Evolutionary conservation across 2,329 filamentous ascomycete species (phyloP).

Genomic region (Plectosphaerella sp.): DNA sequence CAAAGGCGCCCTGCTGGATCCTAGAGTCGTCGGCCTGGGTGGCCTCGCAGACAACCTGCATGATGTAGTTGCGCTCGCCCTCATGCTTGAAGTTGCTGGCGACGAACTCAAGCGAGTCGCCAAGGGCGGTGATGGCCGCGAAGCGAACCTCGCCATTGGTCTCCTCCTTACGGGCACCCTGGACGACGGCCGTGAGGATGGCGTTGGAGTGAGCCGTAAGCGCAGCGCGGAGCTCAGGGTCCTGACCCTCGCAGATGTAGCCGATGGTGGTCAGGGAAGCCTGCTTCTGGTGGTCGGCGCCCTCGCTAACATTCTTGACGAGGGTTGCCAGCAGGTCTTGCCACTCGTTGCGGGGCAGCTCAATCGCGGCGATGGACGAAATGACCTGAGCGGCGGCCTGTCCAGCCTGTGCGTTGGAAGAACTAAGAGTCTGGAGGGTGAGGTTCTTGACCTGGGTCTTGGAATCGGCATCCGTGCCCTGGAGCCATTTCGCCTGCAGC

Average conservation of each 20-base stretch:
- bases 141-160: constrained; percentile 84
- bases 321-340: constrained; percentile 81
- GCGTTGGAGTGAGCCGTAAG: constrained; percentile 89
- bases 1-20: constrained; percentile 94
- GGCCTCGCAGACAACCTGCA: constrained; percentile 99
- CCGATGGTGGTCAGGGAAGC: constrained; percentile 93
- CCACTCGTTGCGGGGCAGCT: constrained; percentile 92
- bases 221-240: constrained; percentile 76
- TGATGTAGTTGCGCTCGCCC: constrained; percentile 99
- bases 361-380: constrained; percentile 89
- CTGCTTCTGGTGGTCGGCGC: constrained; percentile 86
- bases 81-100: constrained; percentile 98
- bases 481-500: constrained; percentile 90
- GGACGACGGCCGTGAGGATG: constrained; percentile 94
- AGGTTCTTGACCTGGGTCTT: constrained; percentile 86
- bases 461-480: constrained; percentile 73
- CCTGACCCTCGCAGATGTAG: constrained; percentile 96
- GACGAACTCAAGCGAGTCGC: constrained; percentile 96
- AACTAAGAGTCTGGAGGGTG: constrained; percentile 81
- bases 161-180: constrained; percentile 96
- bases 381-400: constrained; percentile 92
- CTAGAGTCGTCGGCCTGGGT: constrained; percentile 88
- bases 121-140: constrained; percentile 88
- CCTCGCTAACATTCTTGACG: constrained; percentile 88
- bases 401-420: constrained; percentile 76